Percentiles rank a stretch among this genome's conserved stretches.
Evolutionary conservation across 2,329 filamentous ascomycete genomes (phyloP).

Genomic region (Fusarium globosum): DNA sequence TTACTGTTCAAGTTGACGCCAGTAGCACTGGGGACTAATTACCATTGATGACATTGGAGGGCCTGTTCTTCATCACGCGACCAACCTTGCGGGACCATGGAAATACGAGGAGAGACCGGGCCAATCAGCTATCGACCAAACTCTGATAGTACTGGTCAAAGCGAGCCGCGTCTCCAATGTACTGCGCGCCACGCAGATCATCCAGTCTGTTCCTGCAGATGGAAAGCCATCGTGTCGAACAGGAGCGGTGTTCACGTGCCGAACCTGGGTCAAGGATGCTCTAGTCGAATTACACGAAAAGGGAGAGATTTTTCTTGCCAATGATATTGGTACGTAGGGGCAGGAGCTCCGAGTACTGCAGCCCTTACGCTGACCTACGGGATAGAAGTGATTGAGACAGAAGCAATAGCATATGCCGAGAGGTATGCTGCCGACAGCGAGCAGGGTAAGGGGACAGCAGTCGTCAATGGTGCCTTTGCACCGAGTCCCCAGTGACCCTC

Average conservation of each 20-base stretch:
- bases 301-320: neutral
- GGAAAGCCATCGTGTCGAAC: neutral
- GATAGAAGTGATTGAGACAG: neutral
- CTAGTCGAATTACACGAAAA: neutral
- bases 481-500: accelerated
- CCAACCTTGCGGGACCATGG: neutral
- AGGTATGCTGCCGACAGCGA: neutral
- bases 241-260: neutral
- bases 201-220: neutral
- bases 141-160: neutral
- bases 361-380: neutral
- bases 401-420: neutral
- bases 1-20: neutral
- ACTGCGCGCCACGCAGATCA: neutral
- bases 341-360: neutral
- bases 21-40: neutral
- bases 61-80: neutral
- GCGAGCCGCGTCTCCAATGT: neutral
- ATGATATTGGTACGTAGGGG: neutral
- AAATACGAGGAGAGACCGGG: neutral
- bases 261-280: neutral
- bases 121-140: neutral
- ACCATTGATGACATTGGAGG: neutral
- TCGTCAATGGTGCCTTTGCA: neutral
- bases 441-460: neutral